Percentiles rank a stretch among this genome's conserved stretches.
phyloP scores from a whole-genome alignment of 441 rosid species.

The Mallotus japonicus region DNA sequence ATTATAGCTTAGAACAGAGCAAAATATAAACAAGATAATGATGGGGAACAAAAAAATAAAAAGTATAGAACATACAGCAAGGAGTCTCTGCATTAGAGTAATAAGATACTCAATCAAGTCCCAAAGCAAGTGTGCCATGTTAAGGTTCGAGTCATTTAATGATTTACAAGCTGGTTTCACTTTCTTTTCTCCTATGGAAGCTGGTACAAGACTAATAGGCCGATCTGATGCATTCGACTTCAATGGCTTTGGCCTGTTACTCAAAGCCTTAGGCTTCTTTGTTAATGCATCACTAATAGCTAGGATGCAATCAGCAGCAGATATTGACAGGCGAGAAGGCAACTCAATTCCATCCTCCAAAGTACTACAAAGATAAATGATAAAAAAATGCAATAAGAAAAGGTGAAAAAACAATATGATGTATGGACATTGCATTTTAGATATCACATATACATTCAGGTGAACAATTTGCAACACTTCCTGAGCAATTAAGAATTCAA shows the following conservation, averaged over 20 bases:
- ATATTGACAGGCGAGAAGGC: slow-evolving; percentile 81
- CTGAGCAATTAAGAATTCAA: background rate
- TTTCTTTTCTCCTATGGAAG: slow-evolving; percentile 41
- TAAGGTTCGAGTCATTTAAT: slow-evolving; percentile 36
- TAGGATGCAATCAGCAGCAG: slow-evolving; percentile 90
- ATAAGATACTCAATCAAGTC: slow-evolving; percentile 52
- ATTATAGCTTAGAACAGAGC: background rate
- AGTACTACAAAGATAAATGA: slow-evolving; percentile 43
- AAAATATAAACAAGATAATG: slow-evolving; percentile 5
- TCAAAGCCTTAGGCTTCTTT: slow-evolving; percentile 45
- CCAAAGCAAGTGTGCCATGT: slow-evolving; percentile 56
- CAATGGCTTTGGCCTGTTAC: slow-evolving; percentile 37
- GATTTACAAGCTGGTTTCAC: slow-evolving; percentile 30
- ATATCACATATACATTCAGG: slow-evolving; percentile 9
- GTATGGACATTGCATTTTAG: background rate
- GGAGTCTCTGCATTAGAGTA: slow-evolving; percentile 55
- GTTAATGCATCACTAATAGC: slow-evolving; percentile 70
- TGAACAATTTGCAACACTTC: background rate
- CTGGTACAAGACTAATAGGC: slow-evolving; percentile 31
- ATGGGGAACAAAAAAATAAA: slow-evolving; percentile 10
- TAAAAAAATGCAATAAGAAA: background rate
- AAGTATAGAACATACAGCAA: slow-evolving; percentile 52
- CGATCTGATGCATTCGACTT: slow-evolving; percentile 33
- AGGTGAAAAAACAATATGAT: background rate
- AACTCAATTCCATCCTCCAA: slow-evolving; percentile 77